phyloP scores from a whole-genome alignment of 805 yeast species.

The Diddensiella caesifluorescens region DNA sequence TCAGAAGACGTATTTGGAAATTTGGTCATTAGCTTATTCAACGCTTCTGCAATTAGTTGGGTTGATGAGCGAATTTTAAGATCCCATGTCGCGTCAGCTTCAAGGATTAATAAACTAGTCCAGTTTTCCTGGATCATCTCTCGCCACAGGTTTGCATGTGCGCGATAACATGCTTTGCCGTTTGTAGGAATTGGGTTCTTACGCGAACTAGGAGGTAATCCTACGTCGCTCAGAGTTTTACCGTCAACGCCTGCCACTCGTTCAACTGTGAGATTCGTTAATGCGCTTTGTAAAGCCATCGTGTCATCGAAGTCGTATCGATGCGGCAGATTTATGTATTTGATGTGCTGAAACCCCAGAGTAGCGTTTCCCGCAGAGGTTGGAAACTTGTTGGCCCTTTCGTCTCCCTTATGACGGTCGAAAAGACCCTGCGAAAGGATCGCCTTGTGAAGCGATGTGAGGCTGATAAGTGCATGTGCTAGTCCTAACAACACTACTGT shows the following conservation, averaged over 20 bases:
- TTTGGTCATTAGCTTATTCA: slow-evolving; percentile 6
- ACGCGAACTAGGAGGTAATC: slow-evolving; percentile 10
- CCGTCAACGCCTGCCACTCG: slow-evolving; percentile 5
- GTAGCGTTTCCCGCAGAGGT: slow-evolving; percentile 11
- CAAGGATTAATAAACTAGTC: slow-evolving; percentile 12
- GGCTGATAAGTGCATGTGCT: too few species aligned
- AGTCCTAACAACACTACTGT: too few species aligned
- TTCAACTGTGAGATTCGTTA: slow-evolving; percentile 5
- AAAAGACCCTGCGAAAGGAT: too few species aligned
- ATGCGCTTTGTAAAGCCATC: slow-evolving; percentile 9
- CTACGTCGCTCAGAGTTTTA: slow-evolving; percentile 3
- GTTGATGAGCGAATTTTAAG: slow-evolving; percentile 5
- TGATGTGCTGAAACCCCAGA: slow-evolving; percentile 13
- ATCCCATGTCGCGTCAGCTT: slow-evolving; percentile 19
- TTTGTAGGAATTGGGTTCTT: background rate
- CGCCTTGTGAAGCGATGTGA: too few species aligned
- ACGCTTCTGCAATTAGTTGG: slow-evolving; percentile 8
- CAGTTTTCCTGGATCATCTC: slow-evolving; percentile 9
- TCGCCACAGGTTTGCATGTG: slow-evolving; percentile 16
- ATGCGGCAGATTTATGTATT: slow-evolving; percentile 10
- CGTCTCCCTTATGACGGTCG: too few species aligned
- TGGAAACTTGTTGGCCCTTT: too few species aligned
- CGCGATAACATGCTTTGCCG: slow-evolving; percentile 10
- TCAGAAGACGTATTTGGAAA: slow-evolving; percentile 3
- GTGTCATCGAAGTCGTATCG: slow-evolving; percentile 15